A percentile compares a stretch with the other conserved stretches of the same genome.
Evolutionary conservation across 2,329 filamentous ascomycete species (phyloP).

Genomic region (Trichothecium roseum): DNA sequence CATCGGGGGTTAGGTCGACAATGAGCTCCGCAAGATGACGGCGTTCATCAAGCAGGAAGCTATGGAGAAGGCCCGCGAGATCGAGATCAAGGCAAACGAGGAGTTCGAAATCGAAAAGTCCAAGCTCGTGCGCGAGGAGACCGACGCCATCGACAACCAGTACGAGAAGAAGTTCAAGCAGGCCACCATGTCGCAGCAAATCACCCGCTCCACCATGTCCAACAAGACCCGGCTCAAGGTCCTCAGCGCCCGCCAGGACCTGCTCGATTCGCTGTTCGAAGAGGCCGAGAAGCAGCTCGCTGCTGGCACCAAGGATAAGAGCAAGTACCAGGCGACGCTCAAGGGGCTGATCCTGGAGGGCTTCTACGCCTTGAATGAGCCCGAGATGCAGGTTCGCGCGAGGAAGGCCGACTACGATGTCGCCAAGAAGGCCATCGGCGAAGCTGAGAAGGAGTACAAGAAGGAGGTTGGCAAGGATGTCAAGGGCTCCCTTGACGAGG

Average conservation of each 20-base stretch:
- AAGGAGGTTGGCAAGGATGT: constrained; percentile 61
- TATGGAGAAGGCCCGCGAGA: constrained; percentile 91
- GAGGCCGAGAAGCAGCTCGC: constrained; percentile 62
- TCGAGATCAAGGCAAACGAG: constrained; percentile 96
- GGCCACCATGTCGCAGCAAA: constrained; percentile 96
- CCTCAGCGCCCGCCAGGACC: constrained; percentile 75
- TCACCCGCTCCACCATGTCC: constrained; percentile 87
- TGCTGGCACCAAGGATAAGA: constrained; percentile 54
- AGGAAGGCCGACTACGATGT: constrained; percentile 69
- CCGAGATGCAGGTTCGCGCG: constrained; percentile 61
- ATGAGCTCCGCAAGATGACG: constrained; percentile 99
- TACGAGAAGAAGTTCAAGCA: constrained; percentile 99
- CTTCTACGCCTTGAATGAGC: constrained; percentile 78
- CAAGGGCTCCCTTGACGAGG: constrained; percentile 64
- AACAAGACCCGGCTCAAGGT: constrained; percentile 94
- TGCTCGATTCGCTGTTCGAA: constrained; percentile 86
- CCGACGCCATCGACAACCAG: constrained; percentile 75
- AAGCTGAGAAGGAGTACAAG: constrained; percentile 76
- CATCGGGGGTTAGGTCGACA: constrained; percentile 94
- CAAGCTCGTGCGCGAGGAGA: constrained; percentile 95
- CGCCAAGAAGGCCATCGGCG: constrained; percentile 68
- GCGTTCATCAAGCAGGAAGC: constrained; percentile 99
- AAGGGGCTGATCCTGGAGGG: constrained; percentile 82
- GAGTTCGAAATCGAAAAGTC: constrained; percentile 99
- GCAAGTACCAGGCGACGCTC: constrained; percentile 65